Percentiles rank a stretch among this genome's conserved stretches.
phyloP scores from a whole-genome alignment of 306 rosid species.

The Gastrolobium bilobum region DNA sequence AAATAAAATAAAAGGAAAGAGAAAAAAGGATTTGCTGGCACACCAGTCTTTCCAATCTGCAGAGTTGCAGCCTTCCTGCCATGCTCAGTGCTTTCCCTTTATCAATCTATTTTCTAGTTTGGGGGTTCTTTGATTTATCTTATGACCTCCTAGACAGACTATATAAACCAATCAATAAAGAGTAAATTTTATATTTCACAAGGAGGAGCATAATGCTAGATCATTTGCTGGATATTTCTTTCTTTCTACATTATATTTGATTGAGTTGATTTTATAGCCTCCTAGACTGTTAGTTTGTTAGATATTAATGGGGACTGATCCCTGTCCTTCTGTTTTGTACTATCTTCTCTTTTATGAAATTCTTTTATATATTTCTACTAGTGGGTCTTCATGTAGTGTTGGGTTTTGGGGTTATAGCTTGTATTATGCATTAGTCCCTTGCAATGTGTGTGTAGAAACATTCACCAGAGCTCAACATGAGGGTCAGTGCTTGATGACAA shows the following conservation, averaged over 20 bases:
- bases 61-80: conserved; percentile 2
- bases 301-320: conserved; percentile 12
- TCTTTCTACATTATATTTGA: neutral
- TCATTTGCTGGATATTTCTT: conserved; percentile 8
- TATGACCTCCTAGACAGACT: neutral
- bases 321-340: neutral
- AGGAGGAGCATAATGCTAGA: conserved; percentile 22
- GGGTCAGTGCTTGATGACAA: conserved; percentile 12
- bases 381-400: conserved; percentile 22
- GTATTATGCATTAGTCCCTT: conserved; percentile 8
- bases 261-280: conserved; percentile 31
- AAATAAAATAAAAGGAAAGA: neutral
- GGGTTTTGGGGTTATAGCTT: conserved; percentile 30
- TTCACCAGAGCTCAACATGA: neutral
- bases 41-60: neutral
- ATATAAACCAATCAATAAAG: conserved; percentile 10
- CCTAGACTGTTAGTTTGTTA: conserved; percentile 4
- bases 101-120: conserved; percentile 24
- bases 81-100: neutral
- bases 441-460: neutral
- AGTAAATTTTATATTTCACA: conserved; percentile 7
- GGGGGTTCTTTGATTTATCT: conserved; percentile 17
- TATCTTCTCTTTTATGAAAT: neutral
- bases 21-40: neutral
- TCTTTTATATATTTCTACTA: conserved; percentile 2